Base-by-base conservation (phyloP, 805 yeast genomes). In the Suhomyces prunicola region DNA sequence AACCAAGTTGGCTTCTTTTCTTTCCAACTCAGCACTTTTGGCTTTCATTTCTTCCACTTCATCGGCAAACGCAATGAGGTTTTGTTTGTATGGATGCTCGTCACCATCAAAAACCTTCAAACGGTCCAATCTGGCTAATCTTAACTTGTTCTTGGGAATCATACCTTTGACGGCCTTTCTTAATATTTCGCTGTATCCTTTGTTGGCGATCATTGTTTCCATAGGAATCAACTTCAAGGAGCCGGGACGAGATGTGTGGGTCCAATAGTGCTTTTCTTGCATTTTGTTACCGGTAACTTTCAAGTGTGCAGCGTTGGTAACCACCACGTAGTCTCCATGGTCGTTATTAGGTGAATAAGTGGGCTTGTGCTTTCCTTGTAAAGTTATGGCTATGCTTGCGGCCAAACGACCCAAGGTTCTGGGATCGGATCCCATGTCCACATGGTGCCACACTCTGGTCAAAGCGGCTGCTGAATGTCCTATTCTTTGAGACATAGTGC, bases 311-410 rank as follows among this genome's bases (percentile, higher is more conserved):
- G 97, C 91, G 74, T 94, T 96, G 12, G 97, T 88, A 2, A 93
- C 97, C 10, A 94, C 98, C 10, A 94, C 97, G 65, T 92, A 94
- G 71, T 94, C 99, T 12, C 99, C 99, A 58, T 86, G 84, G 72
- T 94, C 99, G 67, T 87, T 67, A 60, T 73, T 73, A 29, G 77
- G 76, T 63, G 91, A 90, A 59, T 73, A 87, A 0, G 90, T 81
- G 4, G 99, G 99, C 76, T 94, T 94, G 74, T 94, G 97, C 70
- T 94, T 94, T n/a, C 99, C 99, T 72, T 89, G 90, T 42, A 94
- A 78, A 0, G 94, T 85, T 29, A 84, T 77, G 24, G 99, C 97
- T 52, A 94, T 91, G 53, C 86, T 80, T 1, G 96, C 79, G 4
- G 99, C 98, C 53, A 94, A 70, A 66, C 98, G 86, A 67, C 99